Evolutionary conservation across 164 flowering plant species (phyloP), one percentile per base, ranked within the genome.

Genomic region (Vitis riparia): DNA sequence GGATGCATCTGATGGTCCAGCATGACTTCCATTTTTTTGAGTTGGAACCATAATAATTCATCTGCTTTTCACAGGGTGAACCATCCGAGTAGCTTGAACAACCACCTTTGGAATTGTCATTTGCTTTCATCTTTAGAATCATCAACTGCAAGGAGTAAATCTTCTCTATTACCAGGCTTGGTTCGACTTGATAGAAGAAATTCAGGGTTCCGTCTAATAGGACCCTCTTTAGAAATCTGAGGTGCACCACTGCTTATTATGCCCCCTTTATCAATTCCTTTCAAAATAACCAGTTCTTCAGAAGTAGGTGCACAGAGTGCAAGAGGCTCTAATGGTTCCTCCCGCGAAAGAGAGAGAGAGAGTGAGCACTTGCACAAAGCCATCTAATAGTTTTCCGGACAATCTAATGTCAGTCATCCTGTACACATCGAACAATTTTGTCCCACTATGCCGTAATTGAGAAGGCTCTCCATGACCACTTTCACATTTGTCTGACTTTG

Each of bases 191-290:
- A 63, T 16, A 82, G 92, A 10, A 71, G 23, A 69, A 52, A 72
- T 62, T 92, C 97, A 16, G 88, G 65, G 66, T 73, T 81, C 70
- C 89, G 74, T 3, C 87, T 93, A 55, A 73, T 68, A 66, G 86
- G 76, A 69, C 87, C 94, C 68, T 95, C 98, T 80, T 93, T 95
- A 19, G 89, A 69, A 66, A 78, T 71, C 77, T 81, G 95, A 50
- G 94, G 89, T 8, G 88, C 85, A 67, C 93, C 93, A 73, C 99
- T 89, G 67, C 94, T 89, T 14, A 84, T 63, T 65, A 96, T 79
- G 32, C 92, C 99, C n/a, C 97, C 98, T 63, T 85, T 88, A 72
- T 87, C 93, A 78, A 96, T 96, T 70, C 92, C 99, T 73, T 83
- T 82, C 81, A 93, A 65, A 72, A 91, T 80, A 76, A 69, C 87